These are phyloP conservation scores for Niebla homalea DNA, from an alignment of 495 filamentous ascomycete genomes.

Conservation along the genomic window DNA sequence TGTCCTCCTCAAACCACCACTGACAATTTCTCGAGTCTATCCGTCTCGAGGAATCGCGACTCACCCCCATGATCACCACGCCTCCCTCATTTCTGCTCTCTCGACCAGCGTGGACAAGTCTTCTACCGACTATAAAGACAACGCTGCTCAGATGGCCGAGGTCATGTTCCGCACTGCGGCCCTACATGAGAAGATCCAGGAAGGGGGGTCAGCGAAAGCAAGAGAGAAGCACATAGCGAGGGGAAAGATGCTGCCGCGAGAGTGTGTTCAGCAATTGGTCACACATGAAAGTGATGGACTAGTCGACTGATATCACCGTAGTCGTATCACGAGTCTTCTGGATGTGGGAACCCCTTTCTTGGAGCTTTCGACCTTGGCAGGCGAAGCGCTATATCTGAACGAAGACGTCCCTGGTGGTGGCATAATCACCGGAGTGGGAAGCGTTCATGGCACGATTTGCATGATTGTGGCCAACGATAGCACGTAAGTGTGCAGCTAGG, in stretches of 20 bases:
- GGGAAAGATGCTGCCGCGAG: slow-evolving; percentile 89
- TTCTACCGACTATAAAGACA: slow-evolving; percentile 69
- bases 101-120: slow-evolving; percentile 62
- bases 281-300: background rate
- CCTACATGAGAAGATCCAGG: slow-evolving; percentile 56
- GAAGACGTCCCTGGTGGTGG: slow-evolving; percentile 81
- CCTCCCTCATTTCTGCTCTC: slow-evolving; percentile 62
- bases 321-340: slow-evolving; percentile 69
- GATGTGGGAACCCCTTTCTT: slow-evolving; percentile 85
- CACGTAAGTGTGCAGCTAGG: slow-evolving; percentile 35
- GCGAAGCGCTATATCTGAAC: slow-evolving; percentile 71
- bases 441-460: slow-evolving; percentile 79
- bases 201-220: slow-evolving; percentile 72
- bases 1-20: too few species aligned
- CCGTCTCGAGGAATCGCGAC: slow-evolving; percentile 30
- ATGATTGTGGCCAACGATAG: slow-evolving; percentile 95
- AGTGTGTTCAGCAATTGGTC: slow-evolving; percentile 28
- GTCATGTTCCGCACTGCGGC: slow-evolving; percentile 49
- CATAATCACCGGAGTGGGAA: slow-evolving; percentile 87
- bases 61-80: slow-evolving; percentile 56
- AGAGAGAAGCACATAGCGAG: slow-evolving; percentile 76
- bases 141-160: slow-evolving; percentile 64
- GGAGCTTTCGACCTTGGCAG: slow-evolving; percentile 79
- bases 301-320: slow-evolving; percentile 3
- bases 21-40: too few species aligned